Evolutionary conservation across 2,329 filamentous ascomycete species (phyloP).

Genomic region (Apiospora kogelbergensis): DNA sequence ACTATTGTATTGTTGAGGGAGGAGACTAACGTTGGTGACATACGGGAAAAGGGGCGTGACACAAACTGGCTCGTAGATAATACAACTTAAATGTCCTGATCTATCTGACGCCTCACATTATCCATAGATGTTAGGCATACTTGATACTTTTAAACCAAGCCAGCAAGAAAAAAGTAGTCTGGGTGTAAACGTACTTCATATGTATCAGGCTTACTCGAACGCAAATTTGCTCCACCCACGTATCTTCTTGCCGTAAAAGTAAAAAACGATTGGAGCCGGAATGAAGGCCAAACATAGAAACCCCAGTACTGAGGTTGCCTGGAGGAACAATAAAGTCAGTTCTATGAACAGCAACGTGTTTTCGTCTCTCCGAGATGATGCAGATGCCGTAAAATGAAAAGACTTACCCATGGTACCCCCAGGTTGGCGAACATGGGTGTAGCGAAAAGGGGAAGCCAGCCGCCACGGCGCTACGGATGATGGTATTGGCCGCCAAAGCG

Average conservation of each 20-base stretch:
- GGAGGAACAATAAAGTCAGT: constrained; percentile 10
- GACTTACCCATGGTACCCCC: constrained; percentile 19
- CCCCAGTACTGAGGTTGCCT: constrained; percentile 22
- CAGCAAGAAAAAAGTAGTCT: too few species aligned
- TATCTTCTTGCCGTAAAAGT: constrained; percentile 15
- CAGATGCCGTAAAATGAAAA: background rate
- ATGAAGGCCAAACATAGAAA: constrained; percentile 17
- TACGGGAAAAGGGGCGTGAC: too few species aligned
- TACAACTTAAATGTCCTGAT: too few species aligned
- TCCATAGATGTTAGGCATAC: too few species aligned
- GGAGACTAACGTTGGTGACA: too few species aligned
- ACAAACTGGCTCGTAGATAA: too few species aligned
- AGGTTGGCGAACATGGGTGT: constrained; percentile 17
- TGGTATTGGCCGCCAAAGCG: constrained; percentile 22
- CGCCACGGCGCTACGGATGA: constrained; percentile 20
- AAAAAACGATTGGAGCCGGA: constrained; percentile 17
- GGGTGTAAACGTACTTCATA: background rate
- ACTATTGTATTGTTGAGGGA: too few species aligned
- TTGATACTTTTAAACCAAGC: background rate
- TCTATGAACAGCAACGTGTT: too few species aligned
- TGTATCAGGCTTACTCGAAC: background rate
- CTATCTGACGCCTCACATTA: too few species aligned
- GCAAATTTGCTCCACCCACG: constrained; percentile 18
- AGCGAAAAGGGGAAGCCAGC: constrained; percentile 18
- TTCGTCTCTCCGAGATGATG: background rate